Percentiles rank a stretch among this genome's conserved stretches.
Evolutionary conservation across 2,329 filamentous ascomycete genomes (phyloP).

Genomic region (Scedosporium dehoogii): DNA sequence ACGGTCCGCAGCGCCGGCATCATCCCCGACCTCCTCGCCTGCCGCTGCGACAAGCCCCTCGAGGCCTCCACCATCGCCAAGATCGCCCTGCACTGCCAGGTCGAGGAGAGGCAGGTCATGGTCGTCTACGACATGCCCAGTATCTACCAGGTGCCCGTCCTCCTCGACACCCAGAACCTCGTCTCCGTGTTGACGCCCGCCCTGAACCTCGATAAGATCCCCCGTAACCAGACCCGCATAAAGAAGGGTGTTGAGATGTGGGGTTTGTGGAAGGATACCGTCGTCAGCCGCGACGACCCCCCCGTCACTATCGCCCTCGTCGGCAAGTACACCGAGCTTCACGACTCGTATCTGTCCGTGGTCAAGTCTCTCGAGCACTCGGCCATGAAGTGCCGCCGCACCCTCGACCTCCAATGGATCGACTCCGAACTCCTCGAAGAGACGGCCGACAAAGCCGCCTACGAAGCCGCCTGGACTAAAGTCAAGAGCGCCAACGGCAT

Average conservation of each 20-base stretch:
- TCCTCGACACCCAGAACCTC: conserved; percentile 74
- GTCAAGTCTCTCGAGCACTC: conserved; percentile 84
- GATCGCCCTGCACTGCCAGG: conserved; percentile 81
- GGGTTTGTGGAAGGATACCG: conserved; percentile 66
- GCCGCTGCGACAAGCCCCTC: conserved; percentile 73
- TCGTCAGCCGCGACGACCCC: conserved; percentile 55
- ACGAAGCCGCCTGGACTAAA: conserved; percentile 77
- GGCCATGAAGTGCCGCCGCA: conserved; percentile 74
- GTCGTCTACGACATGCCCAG: conserved; percentile 83
- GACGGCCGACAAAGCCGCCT: conserved; percentile 49
- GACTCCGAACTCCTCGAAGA: conserved; percentile 78
- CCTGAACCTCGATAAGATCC: conserved; percentile 52
- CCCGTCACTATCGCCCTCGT: conserved; percentile 76
- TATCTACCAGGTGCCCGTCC: conserved; percentile 90
- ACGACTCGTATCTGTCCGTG: conserved; percentile 79
- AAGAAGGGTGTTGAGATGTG: conserved; percentile 61
- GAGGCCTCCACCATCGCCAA: conserved; percentile 69
- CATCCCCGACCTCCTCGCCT: conserved; percentile 70
- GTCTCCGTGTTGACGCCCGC: conserved; percentile 54
- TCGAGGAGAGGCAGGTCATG: conserved; percentile 75
- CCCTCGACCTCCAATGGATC: conserved; percentile 73
- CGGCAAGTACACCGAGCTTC: conserved; percentile 79
- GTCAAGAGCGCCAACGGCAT: conserved; percentile 61
- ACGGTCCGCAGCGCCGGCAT: conserved; percentile 73
- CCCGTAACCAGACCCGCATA: conserved; percentile 41